Percentiles rank a stretch among this genome's conserved stretches.
Evolutionary conservation across 306 rosid species (phyloP).

Genomic region (Glycine soja): DNA sequence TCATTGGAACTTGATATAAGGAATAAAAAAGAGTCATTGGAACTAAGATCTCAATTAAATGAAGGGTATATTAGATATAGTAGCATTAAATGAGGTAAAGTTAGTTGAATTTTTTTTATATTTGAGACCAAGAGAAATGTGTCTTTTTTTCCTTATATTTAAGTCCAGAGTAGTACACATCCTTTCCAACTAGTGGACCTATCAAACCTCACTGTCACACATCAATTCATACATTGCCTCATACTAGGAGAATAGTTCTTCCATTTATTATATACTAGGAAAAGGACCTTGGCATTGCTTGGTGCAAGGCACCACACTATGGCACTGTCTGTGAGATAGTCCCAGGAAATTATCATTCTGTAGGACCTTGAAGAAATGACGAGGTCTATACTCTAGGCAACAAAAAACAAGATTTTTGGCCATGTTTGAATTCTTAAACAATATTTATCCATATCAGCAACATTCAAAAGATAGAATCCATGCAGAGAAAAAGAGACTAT

Average conservation of each 20-base stretch:
- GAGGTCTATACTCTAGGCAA: conserved; percentile 23
- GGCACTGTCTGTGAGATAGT: conserved; percentile 1
- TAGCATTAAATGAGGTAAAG: too few species aligned
- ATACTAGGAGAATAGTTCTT: conserved; percentile 1
- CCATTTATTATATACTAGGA: conserved; percentile 30
- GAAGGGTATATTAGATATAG: too few species aligned
- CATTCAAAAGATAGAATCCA: conserved; percentile 22
- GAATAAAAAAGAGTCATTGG: too few species aligned
- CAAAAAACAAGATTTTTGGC: conserved; percentile 22
- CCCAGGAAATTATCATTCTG: background rate
- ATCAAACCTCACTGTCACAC: conserved; percentile 29
- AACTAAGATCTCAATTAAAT: too few species aligned
- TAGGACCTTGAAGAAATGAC: conserved; percentile 13
- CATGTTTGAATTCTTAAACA: conserved; percentile 7
- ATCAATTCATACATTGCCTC: background rate
- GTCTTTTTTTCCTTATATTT: too few species aligned
- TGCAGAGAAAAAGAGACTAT: background rate
- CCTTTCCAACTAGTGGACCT: conserved; percentile 17
- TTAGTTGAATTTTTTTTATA: too few species aligned
- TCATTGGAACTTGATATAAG: too few species aligned
- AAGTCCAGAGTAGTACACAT: background rate
- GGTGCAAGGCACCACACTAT: conserved; percentile 6
- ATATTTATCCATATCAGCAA: conserved; percentile 1
- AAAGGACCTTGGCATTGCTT: conserved; percentile 31
- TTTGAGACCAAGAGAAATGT: too few species aligned